Percentiles rank a stretch among this genome's conserved stretches.
phyloP scores from a whole-genome alignment of 2,329 filamentous ascomycete genomes.

The Cladosporium cucumerinum region DNA sequence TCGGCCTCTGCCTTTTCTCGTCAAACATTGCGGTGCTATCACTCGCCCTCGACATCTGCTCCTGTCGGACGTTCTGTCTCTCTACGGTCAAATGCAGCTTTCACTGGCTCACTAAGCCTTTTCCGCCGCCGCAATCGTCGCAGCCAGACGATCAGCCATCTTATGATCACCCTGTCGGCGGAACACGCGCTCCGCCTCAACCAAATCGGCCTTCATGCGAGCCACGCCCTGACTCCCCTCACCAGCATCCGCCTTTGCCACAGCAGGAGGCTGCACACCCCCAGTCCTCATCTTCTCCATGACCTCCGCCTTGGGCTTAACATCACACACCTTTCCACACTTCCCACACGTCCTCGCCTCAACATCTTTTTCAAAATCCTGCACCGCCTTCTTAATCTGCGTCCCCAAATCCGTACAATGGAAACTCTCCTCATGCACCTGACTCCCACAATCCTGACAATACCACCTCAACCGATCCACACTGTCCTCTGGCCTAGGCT shows the following conservation, averaged over 20 bases:
- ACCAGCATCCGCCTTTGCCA: slow-evolving; percentile 1
- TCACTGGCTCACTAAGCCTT: not conserved
- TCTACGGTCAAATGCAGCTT: not conserved
- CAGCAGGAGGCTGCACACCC: not conserved
- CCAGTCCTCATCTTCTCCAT: slow-evolving; percentile 35
- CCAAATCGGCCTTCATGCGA: not conserved
- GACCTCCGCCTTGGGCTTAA: slow-evolving; percentile 52
- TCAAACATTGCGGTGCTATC: not conserved
- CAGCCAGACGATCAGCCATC: not conserved
- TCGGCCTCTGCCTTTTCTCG: not conserved
- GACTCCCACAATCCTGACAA: slow-evolving; percentile 64
- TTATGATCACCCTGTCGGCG: not conserved
- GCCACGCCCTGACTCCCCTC: not conserved
- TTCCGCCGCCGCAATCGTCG: not conserved
- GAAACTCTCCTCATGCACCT: slow-evolving; percentile 84
- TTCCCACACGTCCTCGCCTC: slow-evolving; percentile 69
- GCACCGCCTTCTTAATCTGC: slow-evolving; percentile 89
- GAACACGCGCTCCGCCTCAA: not conserved
- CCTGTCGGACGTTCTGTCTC: not conserved
- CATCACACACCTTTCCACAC: slow-evolving; percentile 74
- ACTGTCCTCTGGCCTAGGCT: slow-evolving; percentile 66
- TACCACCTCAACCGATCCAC: slow-evolving; percentile 89
- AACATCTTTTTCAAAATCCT: slow-evolving; percentile 70
- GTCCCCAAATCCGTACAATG: slow-evolving; percentile 86
- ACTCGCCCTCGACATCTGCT: not conserved